Evolutionary conservation across 2,329 filamentous ascomycete species (phyloP).

Genomic region (Aaosphaeria pasadenensis): DNA sequence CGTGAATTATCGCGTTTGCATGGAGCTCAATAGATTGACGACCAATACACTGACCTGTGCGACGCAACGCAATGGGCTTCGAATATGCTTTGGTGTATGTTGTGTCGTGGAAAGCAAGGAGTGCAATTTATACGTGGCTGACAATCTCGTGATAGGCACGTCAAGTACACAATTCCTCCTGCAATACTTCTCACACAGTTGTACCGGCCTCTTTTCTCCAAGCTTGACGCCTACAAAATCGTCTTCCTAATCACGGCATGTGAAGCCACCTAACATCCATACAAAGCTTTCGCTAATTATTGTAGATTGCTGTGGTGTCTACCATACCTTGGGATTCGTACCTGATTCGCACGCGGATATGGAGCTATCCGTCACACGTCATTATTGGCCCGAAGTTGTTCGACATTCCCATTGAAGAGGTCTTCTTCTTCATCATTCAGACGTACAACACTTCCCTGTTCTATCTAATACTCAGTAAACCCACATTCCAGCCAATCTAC

Average conservation of each 20-base stretch:
- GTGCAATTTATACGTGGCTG: not conserved
- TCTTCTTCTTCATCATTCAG: constrained; percentile 77
- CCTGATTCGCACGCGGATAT: constrained; percentile 64
- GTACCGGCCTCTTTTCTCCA: constrained; percentile 60
- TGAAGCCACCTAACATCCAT: not conserved
- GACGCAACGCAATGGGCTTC: constrained; percentile 49
- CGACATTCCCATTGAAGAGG: constrained; percentile 67
- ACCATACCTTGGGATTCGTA: constrained; percentile 78
- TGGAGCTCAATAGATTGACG: not conserved
- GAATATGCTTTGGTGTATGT: constrained; percentile 64
- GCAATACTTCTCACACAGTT: constrained; percentile 58
- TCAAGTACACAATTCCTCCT: constrained; percentile 65
- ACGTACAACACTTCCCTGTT: constrained; percentile 70
- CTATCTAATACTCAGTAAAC: constrained; percentile 66
- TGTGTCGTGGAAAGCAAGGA: not conserved
- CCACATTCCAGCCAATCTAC: constrained; percentile 55
- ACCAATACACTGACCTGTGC: not conserved
- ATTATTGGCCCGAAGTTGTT: constrained; percentile 62
- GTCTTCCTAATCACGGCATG: constrained; percentile 54
- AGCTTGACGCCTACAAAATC: constrained; percentile 62
- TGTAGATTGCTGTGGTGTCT: constrained; percentile 59
- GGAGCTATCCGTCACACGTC: constrained; percentile 67
- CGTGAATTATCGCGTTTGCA: not conserved
- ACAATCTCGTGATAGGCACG: constrained; percentile 48
- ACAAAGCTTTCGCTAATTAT: constrained; percentile 17